phyloP scores from a whole-genome alignment of 2,329 filamentous ascomycete species.

The Didymellaceae sp. region DNA sequence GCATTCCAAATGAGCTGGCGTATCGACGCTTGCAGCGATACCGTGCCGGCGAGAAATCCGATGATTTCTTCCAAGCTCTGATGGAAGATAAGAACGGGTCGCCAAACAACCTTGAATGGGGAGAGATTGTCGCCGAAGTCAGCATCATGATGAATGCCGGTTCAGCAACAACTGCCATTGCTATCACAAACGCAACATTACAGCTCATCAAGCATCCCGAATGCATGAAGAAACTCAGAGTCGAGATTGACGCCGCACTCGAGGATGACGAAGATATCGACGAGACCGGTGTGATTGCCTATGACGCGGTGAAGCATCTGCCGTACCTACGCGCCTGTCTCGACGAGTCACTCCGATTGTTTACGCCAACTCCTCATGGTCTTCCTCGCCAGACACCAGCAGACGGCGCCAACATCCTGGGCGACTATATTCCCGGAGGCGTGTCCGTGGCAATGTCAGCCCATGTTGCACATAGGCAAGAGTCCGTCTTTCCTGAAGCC shows the following conservation, averaged over 20 bases:
- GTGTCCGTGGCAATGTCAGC: conserved; percentile 48
- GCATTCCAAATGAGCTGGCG: conserved; percentile 57
- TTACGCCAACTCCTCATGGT: conserved; percentile 53
- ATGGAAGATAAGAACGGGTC: conserved; percentile 60
- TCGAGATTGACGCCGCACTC: conserved; percentile 38
- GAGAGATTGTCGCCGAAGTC: conserved; percentile 65
- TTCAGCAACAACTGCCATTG: conserved; percentile 59
- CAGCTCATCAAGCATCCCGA: conserved; percentile 58
- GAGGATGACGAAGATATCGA: conserved; percentile 37
- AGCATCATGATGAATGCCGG: conserved; percentile 60
- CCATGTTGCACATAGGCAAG: conserved; percentile 55
- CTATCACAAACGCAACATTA: conserved; percentile 62
- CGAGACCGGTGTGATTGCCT: conserved; percentile 32
- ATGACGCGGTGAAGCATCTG: conserved; percentile 42
- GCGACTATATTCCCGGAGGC: conserved; percentile 37
- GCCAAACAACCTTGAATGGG: conserved; percentile 60
- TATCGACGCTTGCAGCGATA: conserved; percentile 55
- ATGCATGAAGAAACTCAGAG: conserved; percentile 30
- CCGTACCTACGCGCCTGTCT: conserved; percentile 51
- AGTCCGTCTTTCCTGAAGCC: conserved; percentile 38
- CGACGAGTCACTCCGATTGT: conserved; percentile 54
- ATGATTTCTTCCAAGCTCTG: conserved; percentile 65
- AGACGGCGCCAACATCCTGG: conserved; percentile 36
- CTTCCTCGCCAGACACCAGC: conserved; percentile 46
- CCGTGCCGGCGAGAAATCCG: conserved; percentile 60